A percentile compares a stretch with the other conserved stretches of the same genome.
Evolutionary conservation across 768 basidiomycete species (phyloP).

Genomic region (Leucocoprinus leucothites): DNA sequence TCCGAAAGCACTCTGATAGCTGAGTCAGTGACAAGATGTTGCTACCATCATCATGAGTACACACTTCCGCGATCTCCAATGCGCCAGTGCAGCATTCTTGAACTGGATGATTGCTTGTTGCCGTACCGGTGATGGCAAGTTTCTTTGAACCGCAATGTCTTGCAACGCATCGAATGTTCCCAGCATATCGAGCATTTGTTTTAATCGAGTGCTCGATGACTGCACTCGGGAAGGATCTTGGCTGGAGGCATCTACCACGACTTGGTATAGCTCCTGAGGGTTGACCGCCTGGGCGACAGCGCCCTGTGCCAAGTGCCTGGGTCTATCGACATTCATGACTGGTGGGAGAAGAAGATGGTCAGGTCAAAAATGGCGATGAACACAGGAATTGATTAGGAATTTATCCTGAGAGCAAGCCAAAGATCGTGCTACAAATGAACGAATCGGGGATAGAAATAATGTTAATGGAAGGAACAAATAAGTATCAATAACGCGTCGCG

Average conservation of each 20-base stretch:
- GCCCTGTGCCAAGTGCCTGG: slow-evolving; percentile 25
- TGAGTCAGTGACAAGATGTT: background rate
- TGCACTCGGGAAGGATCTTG: slow-evolving; percentile 61
- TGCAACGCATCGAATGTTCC: slow-evolving; percentile 73
- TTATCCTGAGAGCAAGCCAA: background rate
- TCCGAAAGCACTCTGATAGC: slow-evolving; percentile 59
- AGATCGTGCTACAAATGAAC: slow-evolving; percentile 1
- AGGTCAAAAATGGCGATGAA: background rate
- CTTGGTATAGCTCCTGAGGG: slow-evolving; percentile 62
- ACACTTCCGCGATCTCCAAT: slow-evolving; percentile 81
- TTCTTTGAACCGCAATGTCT: slow-evolving; percentile 63
- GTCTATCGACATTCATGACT: slow-evolving; percentile 25
- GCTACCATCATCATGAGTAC: slow-evolving; percentile 12
- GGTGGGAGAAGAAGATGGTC: background rate
- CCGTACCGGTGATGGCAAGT: slow-evolving; percentile 63
- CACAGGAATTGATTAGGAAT: background rate
- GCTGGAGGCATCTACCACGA: slow-evolving; percentile 66
- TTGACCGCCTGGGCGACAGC: slow-evolving; percentile 43
- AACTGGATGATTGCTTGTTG: slow-evolving; percentile 86
- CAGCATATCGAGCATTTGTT: slow-evolving; percentile 61
- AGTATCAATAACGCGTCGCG: slow-evolving; percentile 5
- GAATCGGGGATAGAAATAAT: background rate
- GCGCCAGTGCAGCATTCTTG: slow-evolving; percentile 71
- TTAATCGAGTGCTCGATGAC: slow-evolving; percentile 56
- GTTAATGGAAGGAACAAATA: background rate